Evolutionary conservation across 106 monocot species (phyloP), one percentile per base, ranked within the genome.

Genomic region (Apostasia ramifera): DNA sequence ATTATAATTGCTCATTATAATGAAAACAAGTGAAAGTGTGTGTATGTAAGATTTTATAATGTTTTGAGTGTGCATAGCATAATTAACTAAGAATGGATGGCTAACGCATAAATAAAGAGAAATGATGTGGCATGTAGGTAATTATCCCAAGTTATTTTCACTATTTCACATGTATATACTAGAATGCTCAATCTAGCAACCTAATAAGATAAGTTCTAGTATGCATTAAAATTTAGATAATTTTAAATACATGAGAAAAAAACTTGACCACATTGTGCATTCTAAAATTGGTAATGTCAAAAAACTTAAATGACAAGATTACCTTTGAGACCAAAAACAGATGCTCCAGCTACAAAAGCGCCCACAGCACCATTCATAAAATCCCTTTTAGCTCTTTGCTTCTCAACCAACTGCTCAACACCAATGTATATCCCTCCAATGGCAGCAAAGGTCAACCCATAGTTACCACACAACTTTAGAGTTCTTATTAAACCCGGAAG

Each of bases 371-470:
- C 98, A 70, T 93, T 99, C 42, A 93, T 61, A 39, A 82, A 93
- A 64, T 93, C 93, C 74, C 70, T 81, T 78, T 98, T 99, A 85
- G 76, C 78, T 71, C 92, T 78, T 44, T 93, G 83, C 55, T 80
- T 82, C 74, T 87, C 75, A 83, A 93, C 64, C 58, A 99, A 59
- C 80, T 90, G 98, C 76, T 93, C 90, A 40, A 93, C 89, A 26
- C 98, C 98, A 59, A 90, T 83, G 82, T 89, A 92, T 51, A 98
- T 66, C 26, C 98, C 98, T 57, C 92, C 92, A 43, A 93, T 72
- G 37, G 92, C 87, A 38, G 78, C 90, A 72, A 93, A 98, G 8
- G 92, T 93, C 61, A 84, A 59, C 41, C 98, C 98, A 49, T 84
- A 85, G 70, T 74, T 90, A 6, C 98, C 90, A 77, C 92, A 93